Evolutionary conservation across 139 green algal species (phyloP).

Genomic region (Cymbomonas tetramitiformis): DNA sequence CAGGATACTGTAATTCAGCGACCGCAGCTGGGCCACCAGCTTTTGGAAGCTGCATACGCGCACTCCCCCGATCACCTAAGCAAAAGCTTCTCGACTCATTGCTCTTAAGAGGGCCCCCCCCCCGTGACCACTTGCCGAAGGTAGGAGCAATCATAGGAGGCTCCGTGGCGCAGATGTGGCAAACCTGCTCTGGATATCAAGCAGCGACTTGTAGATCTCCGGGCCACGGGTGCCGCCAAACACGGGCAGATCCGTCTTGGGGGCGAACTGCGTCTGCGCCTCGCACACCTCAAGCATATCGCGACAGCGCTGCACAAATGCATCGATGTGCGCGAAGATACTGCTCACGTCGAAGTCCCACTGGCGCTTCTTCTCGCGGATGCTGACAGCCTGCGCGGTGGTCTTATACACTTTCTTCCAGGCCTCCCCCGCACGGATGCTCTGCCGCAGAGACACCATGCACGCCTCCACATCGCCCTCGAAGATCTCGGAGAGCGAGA

Average conservation of each 20-base stretch:
- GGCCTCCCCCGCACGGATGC: conserved; percentile 29
- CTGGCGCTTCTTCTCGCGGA: too few species aligned
- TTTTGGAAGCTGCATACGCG: too few species aligned
- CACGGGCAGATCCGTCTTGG: conserved; percentile 35
- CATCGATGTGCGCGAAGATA: conserved; percentile 75
- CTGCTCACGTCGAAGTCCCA: conserved; percentile 27
- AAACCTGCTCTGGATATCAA: conserved; percentile 60
- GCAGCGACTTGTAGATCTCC: conserved; percentile 56
- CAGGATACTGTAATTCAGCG: conserved; percentile 56
- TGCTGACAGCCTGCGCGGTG: conserved; percentile 43
- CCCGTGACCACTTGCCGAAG: too few species aligned
- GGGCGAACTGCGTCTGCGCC: conserved; percentile 69
- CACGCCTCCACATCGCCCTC: too few species aligned
- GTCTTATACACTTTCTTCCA: conserved; percentile 55
- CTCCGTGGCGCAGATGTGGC: too few species aligned
- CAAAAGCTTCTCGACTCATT: too few species aligned
- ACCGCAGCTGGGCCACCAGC: conserved; percentile 36
- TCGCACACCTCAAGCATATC: conserved; percentile 77
- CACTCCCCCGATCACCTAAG: too few species aligned
- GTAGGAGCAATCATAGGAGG: too few species aligned
- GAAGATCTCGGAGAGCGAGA: conserved; percentile 53
- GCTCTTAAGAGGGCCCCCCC: too few species aligned
- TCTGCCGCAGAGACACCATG: conserved; percentile 31
- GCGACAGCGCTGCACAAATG: conserved; percentile 72
- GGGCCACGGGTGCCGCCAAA: conserved; percentile 62